Evolutionary conservation across 2,329 filamentous ascomycete species (phyloP).

Genomic region (Diaporthe vaccinii): DNA sequence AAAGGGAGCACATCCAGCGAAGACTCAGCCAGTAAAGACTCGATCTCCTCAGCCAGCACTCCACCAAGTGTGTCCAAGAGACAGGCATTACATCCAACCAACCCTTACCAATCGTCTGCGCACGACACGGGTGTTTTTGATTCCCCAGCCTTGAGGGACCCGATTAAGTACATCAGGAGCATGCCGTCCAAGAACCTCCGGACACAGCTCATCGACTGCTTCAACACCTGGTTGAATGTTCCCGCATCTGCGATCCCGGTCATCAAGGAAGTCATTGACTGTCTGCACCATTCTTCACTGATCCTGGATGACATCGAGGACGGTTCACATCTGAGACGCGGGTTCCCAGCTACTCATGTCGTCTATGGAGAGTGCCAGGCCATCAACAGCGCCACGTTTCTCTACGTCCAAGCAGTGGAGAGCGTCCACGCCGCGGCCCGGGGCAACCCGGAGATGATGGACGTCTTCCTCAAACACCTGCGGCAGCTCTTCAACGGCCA

Average conservation of each 20-base stretch:
- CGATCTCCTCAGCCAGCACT: not conserved
- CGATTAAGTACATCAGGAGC: not conserved
- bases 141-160: not conserved
- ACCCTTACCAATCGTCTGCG: not conserved
- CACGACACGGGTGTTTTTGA: not conserved
- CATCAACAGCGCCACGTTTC: not conserved
- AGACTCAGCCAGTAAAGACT: not conserved
- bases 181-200: not conserved
- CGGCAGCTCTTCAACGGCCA: not conserved
- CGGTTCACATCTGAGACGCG: not conserved
- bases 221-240: not conserved
- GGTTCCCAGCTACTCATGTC: not conserved
- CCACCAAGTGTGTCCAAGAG: not conserved
- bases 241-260: not conserved
- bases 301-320: not conserved
- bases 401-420: not conserved
- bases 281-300: not conserved
- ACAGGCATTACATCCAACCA: not conserved
- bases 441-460: not conserved
- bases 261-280: not conserved
- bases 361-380: not conserved
- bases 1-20: not conserved
- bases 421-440: not conserved
- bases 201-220: not conserved
- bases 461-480: not conserved